Percentiles rank a stretch among this genome's conserved stretches.
Evolutionary conservation across 192 early-diverging fungal species (phyloP).

Genomic region (Podila minutissima): DNA sequence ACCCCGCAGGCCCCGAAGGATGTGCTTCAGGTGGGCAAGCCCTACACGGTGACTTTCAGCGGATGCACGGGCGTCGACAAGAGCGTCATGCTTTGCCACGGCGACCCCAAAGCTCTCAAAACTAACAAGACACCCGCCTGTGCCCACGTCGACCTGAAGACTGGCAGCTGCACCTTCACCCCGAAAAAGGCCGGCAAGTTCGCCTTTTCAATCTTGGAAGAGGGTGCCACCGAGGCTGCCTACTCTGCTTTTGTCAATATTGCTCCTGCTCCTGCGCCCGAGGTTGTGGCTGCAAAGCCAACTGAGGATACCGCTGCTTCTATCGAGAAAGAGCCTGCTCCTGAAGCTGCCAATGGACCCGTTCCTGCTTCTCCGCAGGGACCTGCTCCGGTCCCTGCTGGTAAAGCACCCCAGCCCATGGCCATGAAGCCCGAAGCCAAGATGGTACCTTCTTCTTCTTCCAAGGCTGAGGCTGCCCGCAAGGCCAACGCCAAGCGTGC

Average conservation of each 20-base stretch:
- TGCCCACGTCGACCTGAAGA: background rate
- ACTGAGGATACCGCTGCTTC: background rate
- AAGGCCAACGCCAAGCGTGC: background rate
- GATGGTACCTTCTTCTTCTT: background rate
- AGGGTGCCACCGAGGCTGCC: background rate
- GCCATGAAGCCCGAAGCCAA: background rate
- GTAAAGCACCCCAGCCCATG: background rate
- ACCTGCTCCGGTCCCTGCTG: background rate
- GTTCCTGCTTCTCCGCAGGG: background rate
- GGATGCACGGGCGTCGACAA: background rate
- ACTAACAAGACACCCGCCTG: background rate
- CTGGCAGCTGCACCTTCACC: background rate
- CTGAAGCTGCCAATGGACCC: no score
- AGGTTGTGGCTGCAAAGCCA: background rate
- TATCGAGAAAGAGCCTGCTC: no score
- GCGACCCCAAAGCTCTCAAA: background rate
- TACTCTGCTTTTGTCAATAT: background rate
- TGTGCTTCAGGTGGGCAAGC: background rate
- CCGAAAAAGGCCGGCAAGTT: background rate
- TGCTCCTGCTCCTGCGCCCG: background rate
- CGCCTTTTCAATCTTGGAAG: background rate
- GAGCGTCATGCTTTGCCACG: background rate
- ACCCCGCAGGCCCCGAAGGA: background rate
- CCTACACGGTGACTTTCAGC: background rate
- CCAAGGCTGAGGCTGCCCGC: background rate